These are phyloP conservation scores for Cutaneotrichosporon cavernicola DNA, from an alignment of 1,284 basidiomycete genomes.

Conservation along the genomic window DNA sequence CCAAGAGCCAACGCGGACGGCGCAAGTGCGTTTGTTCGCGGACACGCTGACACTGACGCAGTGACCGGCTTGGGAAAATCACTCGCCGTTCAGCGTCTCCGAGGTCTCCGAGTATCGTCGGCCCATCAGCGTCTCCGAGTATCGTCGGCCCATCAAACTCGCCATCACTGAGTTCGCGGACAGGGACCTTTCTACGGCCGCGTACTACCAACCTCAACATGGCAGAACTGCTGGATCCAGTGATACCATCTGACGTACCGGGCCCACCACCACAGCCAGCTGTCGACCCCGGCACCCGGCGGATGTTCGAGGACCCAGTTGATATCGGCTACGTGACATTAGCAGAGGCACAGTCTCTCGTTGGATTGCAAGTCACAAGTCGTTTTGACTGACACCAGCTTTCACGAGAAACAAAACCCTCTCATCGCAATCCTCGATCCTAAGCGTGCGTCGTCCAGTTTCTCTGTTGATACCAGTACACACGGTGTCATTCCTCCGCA, in stretches of 20 bases:
- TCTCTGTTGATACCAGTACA: constrained; percentile 9
- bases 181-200: not conserved
- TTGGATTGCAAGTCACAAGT: not conserved
- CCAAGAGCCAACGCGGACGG: not conserved
- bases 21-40: not conserved
- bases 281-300: not conserved
- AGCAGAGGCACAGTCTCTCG: not conserved
- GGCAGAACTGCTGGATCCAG: not conserved
- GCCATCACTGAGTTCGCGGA: too few species aligned
- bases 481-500: constrained; percentile 14
- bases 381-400: not conserved
- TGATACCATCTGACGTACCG: not conserved
- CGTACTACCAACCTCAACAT: not conserved
- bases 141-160: too few species aligned
- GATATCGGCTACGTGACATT: not conserved
- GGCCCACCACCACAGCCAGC: not conserved
- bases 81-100: not conserved
- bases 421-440: constrained; percentile 21
- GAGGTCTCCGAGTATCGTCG: too few species aligned
- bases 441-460: constrained; percentile 17
- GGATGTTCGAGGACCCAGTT: constrained; percentile 3
- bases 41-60: not conserved
- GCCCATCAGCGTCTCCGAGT: too few species aligned
- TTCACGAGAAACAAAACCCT: constrained; percentile 13
- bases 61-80: not conserved